These are phyloP conservation scores for Russula olivacea DNA, from an alignment of 768 basidiomycete species.

Conservation along the genomic window DNA sequence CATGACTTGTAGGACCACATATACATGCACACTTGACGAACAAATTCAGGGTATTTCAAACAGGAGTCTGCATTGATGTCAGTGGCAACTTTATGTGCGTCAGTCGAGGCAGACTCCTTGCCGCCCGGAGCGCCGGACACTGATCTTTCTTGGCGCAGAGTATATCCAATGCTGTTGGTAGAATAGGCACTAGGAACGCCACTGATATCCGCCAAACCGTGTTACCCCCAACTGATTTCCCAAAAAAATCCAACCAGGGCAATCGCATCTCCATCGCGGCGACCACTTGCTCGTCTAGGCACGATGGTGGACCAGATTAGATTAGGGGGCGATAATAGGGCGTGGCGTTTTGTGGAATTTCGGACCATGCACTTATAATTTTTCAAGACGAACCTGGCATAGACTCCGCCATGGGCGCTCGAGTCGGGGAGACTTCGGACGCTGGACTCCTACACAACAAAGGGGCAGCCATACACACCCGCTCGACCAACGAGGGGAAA, in stretches of 20 bases:
- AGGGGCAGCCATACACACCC: neutral
- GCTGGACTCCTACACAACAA: neutral
- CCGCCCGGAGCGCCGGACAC: conserved; percentile 11
- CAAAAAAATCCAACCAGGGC: conserved; percentile 11
- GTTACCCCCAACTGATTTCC: conserved; percentile 5
- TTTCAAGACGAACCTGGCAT: neutral
- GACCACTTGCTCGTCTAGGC: conserved; percentile 9
- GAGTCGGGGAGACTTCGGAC: neutral
- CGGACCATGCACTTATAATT: neutral
- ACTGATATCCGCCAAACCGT: conserved; percentile 12
- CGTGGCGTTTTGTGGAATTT: neutral
- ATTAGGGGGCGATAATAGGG: conserved; percentile 7
- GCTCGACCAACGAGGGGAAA: neutral
- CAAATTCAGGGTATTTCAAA: neutral
- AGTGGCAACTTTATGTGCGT: conserved; percentile 1
- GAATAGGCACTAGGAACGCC: neutral
- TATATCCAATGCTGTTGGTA: neutral
- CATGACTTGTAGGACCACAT: neutral
- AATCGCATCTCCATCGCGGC: conserved; percentile 16
- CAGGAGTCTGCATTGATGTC: neutral
- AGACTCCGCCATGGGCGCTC: neutral
- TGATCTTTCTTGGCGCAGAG: neutral
- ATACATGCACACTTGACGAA: neutral
- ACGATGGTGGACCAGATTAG: conserved; percentile 15
- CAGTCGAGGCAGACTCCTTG: neutral